A percentile compares a stretch with the other conserved stretches of the same genome.
Conservation (phyloP, 371 early-diverging fungal species). For the Polyrhizophydium stewartii region DNA sequence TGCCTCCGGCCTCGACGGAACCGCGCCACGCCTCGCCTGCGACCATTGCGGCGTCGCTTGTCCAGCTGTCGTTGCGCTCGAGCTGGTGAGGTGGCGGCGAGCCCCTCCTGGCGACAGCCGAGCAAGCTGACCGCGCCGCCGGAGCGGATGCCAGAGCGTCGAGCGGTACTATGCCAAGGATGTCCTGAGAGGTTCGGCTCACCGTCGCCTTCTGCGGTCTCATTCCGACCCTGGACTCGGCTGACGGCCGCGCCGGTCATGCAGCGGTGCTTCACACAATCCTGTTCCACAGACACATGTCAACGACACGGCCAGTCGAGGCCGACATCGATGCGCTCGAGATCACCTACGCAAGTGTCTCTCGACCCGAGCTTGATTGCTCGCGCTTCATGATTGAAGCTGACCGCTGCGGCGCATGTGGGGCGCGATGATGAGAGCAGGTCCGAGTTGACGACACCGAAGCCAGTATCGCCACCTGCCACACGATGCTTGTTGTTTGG, state of each 20-base stretch:
- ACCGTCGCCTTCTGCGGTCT: not conserved
- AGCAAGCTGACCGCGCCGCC: too few relatives aligned
- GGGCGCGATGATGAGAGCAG: not conserved
- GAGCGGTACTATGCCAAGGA: conserved; percentile 57
- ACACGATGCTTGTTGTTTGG: not conserved
- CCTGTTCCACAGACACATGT: conserved; percentile 77
- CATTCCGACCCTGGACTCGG: not conserved
- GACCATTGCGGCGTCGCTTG: too few relatives aligned
- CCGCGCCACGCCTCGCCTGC: too few relatives aligned
- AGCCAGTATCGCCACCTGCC: not conserved
- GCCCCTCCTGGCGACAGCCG: too few relatives aligned
- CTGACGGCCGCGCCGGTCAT: not conserved
- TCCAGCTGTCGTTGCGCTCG: too few relatives aligned
- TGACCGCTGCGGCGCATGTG: not conserved
- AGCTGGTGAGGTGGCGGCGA: too few relatives aligned
- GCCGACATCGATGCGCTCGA: conserved; percentile 57
- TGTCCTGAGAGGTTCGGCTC: conserved; percentile 57
- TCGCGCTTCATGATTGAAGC: not conserved
- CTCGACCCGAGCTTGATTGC: not conserved
- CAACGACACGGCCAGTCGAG: conserved; percentile 70
- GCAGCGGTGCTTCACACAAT: conserved; percentile 76
- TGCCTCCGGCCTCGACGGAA: too few relatives aligned
- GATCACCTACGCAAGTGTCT: conserved; percentile 58
- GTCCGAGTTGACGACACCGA: not conserved
- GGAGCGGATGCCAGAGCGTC: conserved; percentile 17